Percentiles rank a stretch among this genome's conserved stretches.
Evolutionary conservation across 2,329 filamentous ascomycete species (phyloP).

Genomic region (Alternaria brassicicola): DNA sequence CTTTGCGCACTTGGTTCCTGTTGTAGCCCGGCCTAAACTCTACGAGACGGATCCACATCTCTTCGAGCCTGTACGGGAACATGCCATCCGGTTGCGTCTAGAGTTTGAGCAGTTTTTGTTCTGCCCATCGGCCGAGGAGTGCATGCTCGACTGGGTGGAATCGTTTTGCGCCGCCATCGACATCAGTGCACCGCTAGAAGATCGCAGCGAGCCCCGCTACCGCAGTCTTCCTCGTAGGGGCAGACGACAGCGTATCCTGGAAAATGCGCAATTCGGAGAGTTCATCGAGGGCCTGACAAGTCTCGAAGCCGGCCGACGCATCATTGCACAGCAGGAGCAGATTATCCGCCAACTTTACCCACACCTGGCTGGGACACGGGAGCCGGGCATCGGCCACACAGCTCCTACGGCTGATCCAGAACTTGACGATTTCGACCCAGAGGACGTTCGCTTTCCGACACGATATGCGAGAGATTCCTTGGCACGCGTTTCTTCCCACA

Average conservation of each 20-base stretch:
- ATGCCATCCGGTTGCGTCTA: constrained; percentile 73
- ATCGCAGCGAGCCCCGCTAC: constrained; percentile 59
- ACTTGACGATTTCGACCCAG: constrained; percentile 47
- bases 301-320: constrained; percentile 42
- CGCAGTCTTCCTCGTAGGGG: constrained; percentile 55
- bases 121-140: constrained; percentile 67
- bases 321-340: constrained; percentile 57
- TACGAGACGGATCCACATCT: constrained; percentile 55
- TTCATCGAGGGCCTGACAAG: constrained; percentile 42
- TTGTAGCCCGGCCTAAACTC: constrained; percentile 46
- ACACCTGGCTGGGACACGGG: constrained; percentile 40
- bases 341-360: constrained; percentile 57
- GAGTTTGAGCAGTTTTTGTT: constrained; percentile 77
- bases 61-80: constrained; percentile 56
- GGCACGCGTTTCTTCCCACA: constrained; percentile 23
- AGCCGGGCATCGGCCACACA: constrained; percentile 16
- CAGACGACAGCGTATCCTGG: constrained; percentile 46
- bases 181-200: constrained; percentile 72
- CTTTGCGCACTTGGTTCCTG: constrained; percentile 54
- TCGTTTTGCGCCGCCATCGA: constrained; percentile 72
- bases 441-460: constrained; percentile 46
- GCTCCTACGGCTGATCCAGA: constrained; percentile 36
- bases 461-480: constrained; percentile 19
- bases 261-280: constrained; percentile 36
- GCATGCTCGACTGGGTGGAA: constrained; percentile 72